These are phyloP conservation scores for Dendrobium huoshanense DNA, from an alignment of 106 monocot genomes.

Conservation along the genomic window DNA sequence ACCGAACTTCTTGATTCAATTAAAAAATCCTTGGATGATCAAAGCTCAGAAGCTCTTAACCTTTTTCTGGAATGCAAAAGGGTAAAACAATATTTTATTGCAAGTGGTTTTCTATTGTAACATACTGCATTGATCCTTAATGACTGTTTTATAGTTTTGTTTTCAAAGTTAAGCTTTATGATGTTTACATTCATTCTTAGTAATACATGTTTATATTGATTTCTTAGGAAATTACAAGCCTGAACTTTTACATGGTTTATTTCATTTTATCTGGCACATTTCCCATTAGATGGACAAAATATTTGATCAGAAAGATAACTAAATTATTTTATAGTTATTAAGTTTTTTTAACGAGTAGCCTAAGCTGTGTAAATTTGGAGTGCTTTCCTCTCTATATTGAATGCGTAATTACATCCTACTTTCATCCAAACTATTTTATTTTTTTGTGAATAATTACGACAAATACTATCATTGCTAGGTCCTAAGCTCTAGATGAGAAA, in stretches of 20 bases:
- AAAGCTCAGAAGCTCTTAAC: slow-evolving; percentile 32
- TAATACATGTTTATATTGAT: no score
- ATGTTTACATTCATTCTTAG: neutral
- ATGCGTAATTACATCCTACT: no score
- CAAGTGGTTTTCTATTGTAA: neutral
- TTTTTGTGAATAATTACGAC: no score
- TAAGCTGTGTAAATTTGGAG: neutral
- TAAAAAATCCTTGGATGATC: slow-evolving; percentile 75
- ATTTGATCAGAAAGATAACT: neutral
- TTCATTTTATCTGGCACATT: neutral
- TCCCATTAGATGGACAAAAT: neutral
- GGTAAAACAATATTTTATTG: slow-evolving; percentile 27
- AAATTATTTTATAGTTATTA: neutral
- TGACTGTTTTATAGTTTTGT: no score
- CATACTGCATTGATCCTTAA: neutral
- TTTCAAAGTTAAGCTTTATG: neutral
- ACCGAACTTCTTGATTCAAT: slow-evolving; percentile 80
- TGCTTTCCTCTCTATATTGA: neutral
- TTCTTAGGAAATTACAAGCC: neutral
- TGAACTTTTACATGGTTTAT: neutral
- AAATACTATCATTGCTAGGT: no score
- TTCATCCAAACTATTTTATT: no score
- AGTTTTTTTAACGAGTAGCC: neutral
- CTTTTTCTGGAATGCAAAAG: slow-evolving; percentile 71
- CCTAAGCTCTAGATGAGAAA: no score